Base-by-base conservation (phyloP, 1,139 yeast species). In the Saccharomyces hybrid region DNA sequence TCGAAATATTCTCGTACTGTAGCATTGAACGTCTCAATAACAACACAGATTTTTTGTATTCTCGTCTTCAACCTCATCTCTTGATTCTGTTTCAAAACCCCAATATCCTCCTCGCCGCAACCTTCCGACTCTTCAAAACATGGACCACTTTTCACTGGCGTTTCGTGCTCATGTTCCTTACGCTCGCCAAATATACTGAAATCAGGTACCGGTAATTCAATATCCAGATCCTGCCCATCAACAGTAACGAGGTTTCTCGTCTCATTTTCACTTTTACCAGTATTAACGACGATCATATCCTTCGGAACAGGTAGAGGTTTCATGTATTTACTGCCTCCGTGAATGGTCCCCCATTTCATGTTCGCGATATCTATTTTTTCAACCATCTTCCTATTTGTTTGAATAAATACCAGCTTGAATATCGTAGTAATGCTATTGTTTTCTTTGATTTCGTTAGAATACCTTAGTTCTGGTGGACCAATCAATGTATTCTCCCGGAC, bases 1-100 rank as follows among this genome's bases (percentile, higher is more conserved):
- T 66, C 65, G 31, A 51, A 55, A 50, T 60, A 64, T 55, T 68
- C 70, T 21, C 53, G 52, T 21, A 55, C 56, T 8, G 65, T 60
- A 16, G 54, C 53, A 51, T 62, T 62, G 51, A 60, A 62, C 52
- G 59, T 59, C 42, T 57, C 48, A 16, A 61, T 52, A 24, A 58
- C 44, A 46, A 54, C 57, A 26, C 57, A 51, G 21, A 60, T 44
- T 50, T 61, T 60, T 14, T 51, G 48, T n/a, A 62, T 50, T 42
- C 57, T 57, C n/a, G 65, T 62, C 19, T 46, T 53, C 38, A 54
- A 52, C 26, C 48, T 53, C 63, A 61, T 62, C 11, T 46, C 48
- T 5, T 50, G 51, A 16, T 14, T 38, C 24, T 16, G 24, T 16
- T 38, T 38, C 44, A 24, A 38, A 38, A 16, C 19, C 5, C 4